A percentile compares a stretch with the other conserved stretches of the same genome.
These are phyloP conservation scores for Xylaria sp. DNA, from an alignment of 495 filamentous ascomycete genomes.

Conservation along the genomic window DNA sequence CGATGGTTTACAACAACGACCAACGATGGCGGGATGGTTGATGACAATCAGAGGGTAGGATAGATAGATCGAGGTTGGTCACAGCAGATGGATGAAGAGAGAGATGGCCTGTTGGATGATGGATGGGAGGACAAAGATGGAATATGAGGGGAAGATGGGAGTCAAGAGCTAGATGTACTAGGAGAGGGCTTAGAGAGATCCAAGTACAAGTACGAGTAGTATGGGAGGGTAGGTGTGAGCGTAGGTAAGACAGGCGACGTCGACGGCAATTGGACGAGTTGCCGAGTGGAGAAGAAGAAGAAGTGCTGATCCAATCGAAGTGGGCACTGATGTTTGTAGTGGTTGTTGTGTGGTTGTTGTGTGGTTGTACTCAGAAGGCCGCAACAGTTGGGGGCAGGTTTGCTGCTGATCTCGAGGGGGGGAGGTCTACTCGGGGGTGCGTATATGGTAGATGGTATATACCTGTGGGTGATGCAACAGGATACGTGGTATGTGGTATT, in stretches of 20 bases:
- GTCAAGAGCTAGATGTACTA: constrained; percentile 18
- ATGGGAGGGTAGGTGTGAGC: constrained; percentile 15
- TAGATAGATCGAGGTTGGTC: background rate
- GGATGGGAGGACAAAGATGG: constrained; percentile 27
- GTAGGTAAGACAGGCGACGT: constrained; percentile 16
- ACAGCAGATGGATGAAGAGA: constrained; percentile 9
- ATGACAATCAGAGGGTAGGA: constrained; percentile 2
- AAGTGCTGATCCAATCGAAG: constrained; percentile 23
- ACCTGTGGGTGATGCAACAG: background rate
- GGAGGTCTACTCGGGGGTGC: background rate
- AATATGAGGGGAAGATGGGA: constrained; percentile 27
- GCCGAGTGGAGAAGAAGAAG: constrained; percentile 27
- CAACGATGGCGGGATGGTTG: background rate
- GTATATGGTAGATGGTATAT: constrained; percentile 1
- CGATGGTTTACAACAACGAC: constrained; percentile 1
- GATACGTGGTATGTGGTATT: background rate
- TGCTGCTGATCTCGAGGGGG: constrained; percentile 16
- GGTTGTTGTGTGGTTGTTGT: too few relatives aligned
- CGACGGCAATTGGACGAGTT: constrained; percentile 26
- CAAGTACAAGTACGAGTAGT: constrained; percentile 9
- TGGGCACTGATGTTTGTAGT: background rate
- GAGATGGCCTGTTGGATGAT: constrained; percentile 15
- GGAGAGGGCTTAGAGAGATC: constrained; percentile 11
- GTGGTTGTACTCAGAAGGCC: too few relatives aligned
- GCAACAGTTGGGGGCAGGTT: constrained; percentile 1